Percentiles rank a stretch among this genome's conserved stretches.
phyloP scores from a whole-genome alignment of 768 basidiomycete genomes.

The Melanogaster broomeanus region DNA sequence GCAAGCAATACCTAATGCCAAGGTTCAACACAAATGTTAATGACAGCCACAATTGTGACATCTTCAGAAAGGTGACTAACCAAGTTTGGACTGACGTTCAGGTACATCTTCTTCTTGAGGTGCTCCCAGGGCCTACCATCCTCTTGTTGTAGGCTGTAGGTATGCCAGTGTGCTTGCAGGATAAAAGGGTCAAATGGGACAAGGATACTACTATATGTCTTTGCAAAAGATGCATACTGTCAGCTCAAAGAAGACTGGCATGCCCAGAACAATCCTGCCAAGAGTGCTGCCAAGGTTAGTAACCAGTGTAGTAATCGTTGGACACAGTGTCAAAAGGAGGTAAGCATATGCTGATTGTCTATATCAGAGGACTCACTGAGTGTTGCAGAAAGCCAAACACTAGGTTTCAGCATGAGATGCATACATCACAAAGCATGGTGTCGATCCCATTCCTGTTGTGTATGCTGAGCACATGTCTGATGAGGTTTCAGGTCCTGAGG shows the following conservation, averaged over 20 bases:
- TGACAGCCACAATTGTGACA: neutral
- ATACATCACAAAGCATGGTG: neutral
- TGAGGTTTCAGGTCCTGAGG: constrained; percentile 6
- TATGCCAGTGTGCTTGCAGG: neutral
- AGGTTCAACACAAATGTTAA: neutral
- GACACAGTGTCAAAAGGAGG: neutral
- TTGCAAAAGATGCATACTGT: neutral
- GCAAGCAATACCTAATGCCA: neutral
- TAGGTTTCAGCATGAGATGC: neutral
- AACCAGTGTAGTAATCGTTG: neutral
- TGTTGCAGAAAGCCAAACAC: neutral
- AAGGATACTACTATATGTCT: neutral
- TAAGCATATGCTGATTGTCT: neutral
- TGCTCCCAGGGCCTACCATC: too few species aligned
- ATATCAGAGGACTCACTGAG: neutral
- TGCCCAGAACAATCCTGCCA: neutral
- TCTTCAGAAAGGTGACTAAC: neutral
- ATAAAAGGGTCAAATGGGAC: neutral
- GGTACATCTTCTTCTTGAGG: neutral
- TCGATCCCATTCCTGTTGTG: neutral
- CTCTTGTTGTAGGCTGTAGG: too few species aligned
- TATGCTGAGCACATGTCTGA: constrained; percentile 7
- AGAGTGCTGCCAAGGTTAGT: neutral
- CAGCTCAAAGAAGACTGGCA: neutral
- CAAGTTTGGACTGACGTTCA: neutral